phyloP scores from a whole-genome alignment of 176 grass and related monocot species.

The Oropetium thomaeum region DNA sequence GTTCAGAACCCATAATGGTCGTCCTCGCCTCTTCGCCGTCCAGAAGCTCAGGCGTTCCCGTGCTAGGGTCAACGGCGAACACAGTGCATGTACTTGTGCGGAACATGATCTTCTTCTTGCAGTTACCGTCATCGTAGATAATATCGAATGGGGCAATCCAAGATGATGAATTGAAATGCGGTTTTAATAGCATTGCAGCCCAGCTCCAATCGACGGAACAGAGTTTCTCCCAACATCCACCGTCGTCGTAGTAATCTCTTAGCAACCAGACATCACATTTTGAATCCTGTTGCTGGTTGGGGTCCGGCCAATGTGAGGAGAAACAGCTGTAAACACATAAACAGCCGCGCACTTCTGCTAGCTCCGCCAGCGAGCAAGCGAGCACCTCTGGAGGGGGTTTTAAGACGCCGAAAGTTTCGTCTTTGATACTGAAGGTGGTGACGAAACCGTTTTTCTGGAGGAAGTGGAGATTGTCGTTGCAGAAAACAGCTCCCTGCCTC shows the following conservation, averaged over 20 bases:
- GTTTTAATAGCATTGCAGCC: too few relatives aligned
- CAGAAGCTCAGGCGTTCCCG: too few relatives aligned
- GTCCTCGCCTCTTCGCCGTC: too few relatives aligned
- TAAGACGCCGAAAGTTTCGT: neutral
- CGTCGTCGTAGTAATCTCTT: neutral
- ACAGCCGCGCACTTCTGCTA: neutral
- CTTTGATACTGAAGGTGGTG: neutral
- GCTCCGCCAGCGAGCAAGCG: neutral
- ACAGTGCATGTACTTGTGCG: neutral
- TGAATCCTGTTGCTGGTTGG: too few relatives aligned
- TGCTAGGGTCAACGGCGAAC: neutral
- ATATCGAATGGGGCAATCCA: neutral
- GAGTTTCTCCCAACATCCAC: slow-evolving; percentile 7
- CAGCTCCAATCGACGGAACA: neutral
- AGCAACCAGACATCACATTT: neutral
- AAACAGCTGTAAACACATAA: neutral
- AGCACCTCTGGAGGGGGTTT: too few relatives aligned
- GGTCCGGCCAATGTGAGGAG: too few relatives aligned
- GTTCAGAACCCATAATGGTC: too few relatives aligned
- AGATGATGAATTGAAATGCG: too few relatives aligned
- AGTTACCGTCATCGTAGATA: neutral
- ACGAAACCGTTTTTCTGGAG: neutral
- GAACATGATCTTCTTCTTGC: neutral
- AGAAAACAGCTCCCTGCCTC: neutral
- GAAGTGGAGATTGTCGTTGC: neutral